phyloP scores from a whole-genome alignment of 169 alveolate genomes.

The Cryptosporidium ubiquitum region DNA sequence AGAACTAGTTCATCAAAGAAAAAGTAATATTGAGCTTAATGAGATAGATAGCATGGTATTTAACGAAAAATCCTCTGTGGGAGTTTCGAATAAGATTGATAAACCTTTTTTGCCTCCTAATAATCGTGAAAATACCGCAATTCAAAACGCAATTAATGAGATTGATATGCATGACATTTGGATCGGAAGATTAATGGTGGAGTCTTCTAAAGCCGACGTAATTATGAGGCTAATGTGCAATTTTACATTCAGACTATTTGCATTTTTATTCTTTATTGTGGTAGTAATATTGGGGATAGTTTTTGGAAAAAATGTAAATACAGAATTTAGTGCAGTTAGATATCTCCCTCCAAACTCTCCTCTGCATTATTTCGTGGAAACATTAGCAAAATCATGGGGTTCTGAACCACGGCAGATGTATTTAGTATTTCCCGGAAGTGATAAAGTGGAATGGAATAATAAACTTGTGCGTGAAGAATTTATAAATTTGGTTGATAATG shows the following conservation, averaged over 20 bases:
- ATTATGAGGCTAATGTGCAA: conserved; percentile 69
- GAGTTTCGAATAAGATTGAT: background rate
- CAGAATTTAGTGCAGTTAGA: conserved; percentile 66
- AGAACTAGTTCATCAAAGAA: background rate
- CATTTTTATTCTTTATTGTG: conserved; percentile 47
- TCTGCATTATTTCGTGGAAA: conserved; percentile 54
- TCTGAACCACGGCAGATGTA: conserved; percentile 67
- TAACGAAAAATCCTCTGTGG: background rate
- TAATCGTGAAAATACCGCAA: background rate
- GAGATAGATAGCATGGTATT: background rate
- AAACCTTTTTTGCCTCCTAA: background rate
- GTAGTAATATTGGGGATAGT: conserved; percentile 38
- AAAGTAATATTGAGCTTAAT: conserved; percentile 7
- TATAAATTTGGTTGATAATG: conserved; percentile 57
- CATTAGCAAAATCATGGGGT: conserved; percentile 59
- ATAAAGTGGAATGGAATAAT: conserved; percentile 33
- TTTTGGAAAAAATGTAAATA: conserved; percentile 28
- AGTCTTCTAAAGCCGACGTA: conserved; percentile 67
- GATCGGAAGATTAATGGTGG: conserved; percentile 71
- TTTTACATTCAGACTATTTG: conserved; percentile 62
- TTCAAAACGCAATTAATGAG: conserved; percentile 22
- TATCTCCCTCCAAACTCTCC: conserved; percentile 68
- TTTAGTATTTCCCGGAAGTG: conserved; percentile 60
- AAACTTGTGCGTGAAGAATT: conserved; percentile 24
- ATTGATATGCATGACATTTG: conserved; percentile 62